Conservation (phyloP, 2,329 filamentous ascomycete genomes). For the Penicillium sp. region DNA sequence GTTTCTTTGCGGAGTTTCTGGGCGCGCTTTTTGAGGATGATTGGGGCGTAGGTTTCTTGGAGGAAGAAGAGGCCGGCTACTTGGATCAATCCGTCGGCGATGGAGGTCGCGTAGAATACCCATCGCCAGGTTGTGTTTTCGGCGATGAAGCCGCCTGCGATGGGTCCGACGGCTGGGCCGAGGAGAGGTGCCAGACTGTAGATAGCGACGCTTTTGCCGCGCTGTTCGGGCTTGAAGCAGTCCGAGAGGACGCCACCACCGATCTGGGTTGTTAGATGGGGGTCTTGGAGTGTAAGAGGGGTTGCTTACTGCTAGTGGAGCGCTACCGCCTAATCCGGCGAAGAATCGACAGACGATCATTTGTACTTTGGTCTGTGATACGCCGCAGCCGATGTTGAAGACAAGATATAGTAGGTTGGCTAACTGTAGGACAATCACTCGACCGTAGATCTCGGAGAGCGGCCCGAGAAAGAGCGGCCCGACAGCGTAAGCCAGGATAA, state of each 20-base stretch:
- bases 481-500: conserved; percentile 47
- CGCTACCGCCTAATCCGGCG: conserved; percentile 52
- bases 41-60: conserved; percentile 58
- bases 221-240: conserved; percentile 52
- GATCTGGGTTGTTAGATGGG: conserved; percentile 22
- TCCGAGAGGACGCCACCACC: conserved; percentile 48
- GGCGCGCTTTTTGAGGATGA: conserved; percentile 56
- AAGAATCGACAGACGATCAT: conserved; percentile 53
- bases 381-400: conserved; percentile 54
- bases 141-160: conserved; percentile 57
- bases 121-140: too few relatives aligned
- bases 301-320: conserved; percentile 45
- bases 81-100: conserved; percentile 55
- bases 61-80: conserved; percentile 53
- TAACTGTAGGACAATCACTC: conserved; percentile 48
- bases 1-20: conserved; percentile 38
- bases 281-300: conserved; percentile 1
- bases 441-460: conserved; percentile 49
- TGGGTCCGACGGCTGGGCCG: conserved; percentile 57
- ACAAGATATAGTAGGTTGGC: too few relatives aligned
- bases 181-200: conserved; percentile 57
- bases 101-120: conserved; percentile 60
- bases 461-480: conserved; percentile 47
- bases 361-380: conserved; percentile 45
- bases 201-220: conserved; percentile 54